These are phyloP conservation scores for Dendrobium catenatum DNA, from an alignment of 106 monocot genomes.

Conservation along the genomic window DNA sequence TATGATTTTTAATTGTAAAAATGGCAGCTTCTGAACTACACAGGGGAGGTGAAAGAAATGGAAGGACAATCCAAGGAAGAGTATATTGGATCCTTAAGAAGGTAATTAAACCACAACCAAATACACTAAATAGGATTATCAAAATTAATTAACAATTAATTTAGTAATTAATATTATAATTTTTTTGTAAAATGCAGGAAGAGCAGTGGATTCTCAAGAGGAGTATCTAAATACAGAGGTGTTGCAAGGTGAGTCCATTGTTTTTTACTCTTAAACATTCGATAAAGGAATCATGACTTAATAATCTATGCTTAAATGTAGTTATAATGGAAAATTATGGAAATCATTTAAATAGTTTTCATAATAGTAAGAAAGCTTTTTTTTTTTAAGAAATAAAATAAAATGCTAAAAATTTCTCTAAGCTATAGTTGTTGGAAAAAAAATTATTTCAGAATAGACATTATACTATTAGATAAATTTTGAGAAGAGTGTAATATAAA, in stretches of 20 bases:
- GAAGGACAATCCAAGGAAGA: conserved; percentile 6
- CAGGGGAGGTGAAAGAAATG: conserved; percentile 12
- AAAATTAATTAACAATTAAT: not conserved
- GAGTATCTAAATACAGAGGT: conserved; percentile 67
- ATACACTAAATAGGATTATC: not conserved
- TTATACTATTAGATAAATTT: no score
- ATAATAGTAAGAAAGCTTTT: not conserved
- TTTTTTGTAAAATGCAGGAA: conserved; percentile 23
- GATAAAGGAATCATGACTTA: not conserved
- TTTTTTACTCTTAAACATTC: not conserved
- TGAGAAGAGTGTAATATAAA: no score
- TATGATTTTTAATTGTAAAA: not conserved
- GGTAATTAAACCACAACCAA: not conserved
- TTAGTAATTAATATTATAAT: not conserved
- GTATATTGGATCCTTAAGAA: conserved; percentile 12
- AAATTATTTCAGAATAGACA: no score
- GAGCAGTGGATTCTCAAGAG: conserved; percentile 73
- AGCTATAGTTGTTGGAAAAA: no score
- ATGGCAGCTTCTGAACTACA: conserved; percentile 2
- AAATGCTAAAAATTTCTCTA: no score
- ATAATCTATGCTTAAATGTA: not conserved
- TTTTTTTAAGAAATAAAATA: no score
- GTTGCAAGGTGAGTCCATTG: conserved; percentile 40
- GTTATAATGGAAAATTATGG: no score
- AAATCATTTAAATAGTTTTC: no score